Evolutionary conservation across 257 asterid genomes (phyloP).

Genomic region (Penstemon eatonii): DNA sequence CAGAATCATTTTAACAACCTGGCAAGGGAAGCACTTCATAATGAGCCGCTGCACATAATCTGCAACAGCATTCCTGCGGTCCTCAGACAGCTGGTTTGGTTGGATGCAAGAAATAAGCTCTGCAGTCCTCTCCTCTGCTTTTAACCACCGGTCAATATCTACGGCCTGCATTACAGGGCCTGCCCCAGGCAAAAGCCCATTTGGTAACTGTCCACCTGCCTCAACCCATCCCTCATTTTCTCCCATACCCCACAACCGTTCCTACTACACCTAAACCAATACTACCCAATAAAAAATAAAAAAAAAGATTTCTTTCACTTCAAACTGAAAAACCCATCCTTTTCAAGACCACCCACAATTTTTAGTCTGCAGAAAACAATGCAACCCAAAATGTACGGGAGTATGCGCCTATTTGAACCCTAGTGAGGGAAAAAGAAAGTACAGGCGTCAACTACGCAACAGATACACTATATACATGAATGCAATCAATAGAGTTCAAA

Average conservation of each 20-base stretch:
- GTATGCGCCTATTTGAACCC: conserved; percentile 26
- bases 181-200: conserved; percentile 78
- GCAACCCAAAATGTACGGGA: conserved; percentile 17
- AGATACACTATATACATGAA: conserved; percentile 17
- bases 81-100: conserved; percentile 84
- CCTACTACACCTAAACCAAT: conserved; percentile 28
- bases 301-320: conserved; percentile 17
- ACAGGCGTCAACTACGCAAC: conserved; percentile 12
- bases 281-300: conserved; percentile 13
- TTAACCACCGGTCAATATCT: conserved; percentile 78
- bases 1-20: conserved; percentile 52
- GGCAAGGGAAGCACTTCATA: conserved; percentile 84
- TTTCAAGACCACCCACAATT: conserved; percentile 22
- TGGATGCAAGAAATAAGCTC: conserved; percentile 91
- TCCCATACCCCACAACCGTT: conserved; percentile 64
- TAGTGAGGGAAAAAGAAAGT: conserved; percentile 23
- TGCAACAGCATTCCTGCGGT: conserved; percentile 86
- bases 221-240: conserved; percentile 80
- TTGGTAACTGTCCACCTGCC: conserved; percentile 66
- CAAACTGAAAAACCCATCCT: conserved; percentile 23
- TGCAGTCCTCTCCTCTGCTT: conserved; percentile 86
- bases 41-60: conserved; percentile 85
- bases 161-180: conserved; percentile 55
- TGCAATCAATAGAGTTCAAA: conserved; percentile 5
- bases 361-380: conserved; percentile 18